Base-by-base conservation (phyloP, 305 asterid genomes). In the Euphrasia arctica region DNA sequence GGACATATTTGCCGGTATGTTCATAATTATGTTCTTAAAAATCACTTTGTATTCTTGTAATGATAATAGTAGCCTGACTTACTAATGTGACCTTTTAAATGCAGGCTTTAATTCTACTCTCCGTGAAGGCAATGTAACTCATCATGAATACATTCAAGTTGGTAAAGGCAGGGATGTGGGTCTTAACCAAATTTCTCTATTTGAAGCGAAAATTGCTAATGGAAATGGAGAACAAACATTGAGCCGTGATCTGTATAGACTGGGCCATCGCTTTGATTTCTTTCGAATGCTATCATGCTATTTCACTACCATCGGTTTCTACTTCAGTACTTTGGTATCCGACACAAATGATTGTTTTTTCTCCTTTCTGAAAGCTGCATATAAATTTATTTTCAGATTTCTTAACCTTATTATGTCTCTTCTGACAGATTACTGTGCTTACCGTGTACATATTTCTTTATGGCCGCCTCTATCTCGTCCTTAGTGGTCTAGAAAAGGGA, bases 121-220 rank as follows among this genome's bases (percentile, higher is more conserved):
- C 25, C 95, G 98, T 63, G 95, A 87, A 79, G 96, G 98, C 76
- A 91, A 91, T 75, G 96, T 89, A 36, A 91, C 98, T 51, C 98
- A 91, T 78, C 98, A 91, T 66, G 98, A 91, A 61, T 91, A 91
- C 76, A 91, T 89, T 66, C 98, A 91, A 82, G 98, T 91, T 67
- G 98, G 98, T 58, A 91, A 91, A 82, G 96, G 96, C 74, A 83
- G 96, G 76, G 98, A 91, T 72, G 96, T 91, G 13, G 96, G 98
- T 50, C 98, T 91, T 70, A 91, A 91, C 80, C 98, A 91, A 66
- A 91, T 91, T 49, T 91, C 98, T 62, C 78, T 89, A 27, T 91
- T 91, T 74, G 98, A 91, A 81, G 98, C 98, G 6, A 91, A 91
- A 79, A 85, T 91, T 62, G 98, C 96, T 18, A 87, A 87, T 74